Evolutionary conservation across 495 filamentous ascomycete species (phyloP).

Genomic region (Aspergillus homomorphus): DNA sequence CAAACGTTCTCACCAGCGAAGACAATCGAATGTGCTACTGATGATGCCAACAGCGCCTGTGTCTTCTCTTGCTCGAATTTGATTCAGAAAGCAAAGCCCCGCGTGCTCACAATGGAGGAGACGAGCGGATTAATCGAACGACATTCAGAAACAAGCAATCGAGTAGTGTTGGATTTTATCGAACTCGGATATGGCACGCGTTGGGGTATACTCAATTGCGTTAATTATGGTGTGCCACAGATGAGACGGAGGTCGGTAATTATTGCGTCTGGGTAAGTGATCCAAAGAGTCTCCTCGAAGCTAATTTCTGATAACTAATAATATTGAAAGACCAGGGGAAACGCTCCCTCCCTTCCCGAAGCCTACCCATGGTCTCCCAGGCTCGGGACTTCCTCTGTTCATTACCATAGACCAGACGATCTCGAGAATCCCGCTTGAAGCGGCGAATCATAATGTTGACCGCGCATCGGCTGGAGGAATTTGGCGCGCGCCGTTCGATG

Average conservation of each 20-base stretch:
- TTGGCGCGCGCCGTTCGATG: conserved; percentile 31
- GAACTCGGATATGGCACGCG: conserved; percentile 66
- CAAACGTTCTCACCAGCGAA: conserved; percentile 79
- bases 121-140: conserved; percentile 62
- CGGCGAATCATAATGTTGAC: conserved; percentile 46
- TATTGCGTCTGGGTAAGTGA: conserved; percentile 68
- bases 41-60: conserved; percentile 70
- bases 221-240: conserved; percentile 62
- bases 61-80: conserved; percentile 62
- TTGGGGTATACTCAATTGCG: conserved; percentile 51
- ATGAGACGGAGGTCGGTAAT: conserved; percentile 64
- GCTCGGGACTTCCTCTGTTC: conserved; percentile 28
- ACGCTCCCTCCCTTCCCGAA: conserved; percentile 64
- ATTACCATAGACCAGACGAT: conserved; percentile 50
- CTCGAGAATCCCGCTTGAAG: conserved; percentile 35
- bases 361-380: conserved; percentile 55
- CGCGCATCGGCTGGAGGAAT: conserved; percentile 20
- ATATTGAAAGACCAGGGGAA: conserved; percentile 64
- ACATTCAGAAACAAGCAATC: conserved; percentile 51
- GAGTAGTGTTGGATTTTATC: conserved; percentile 63
- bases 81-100: conserved; percentile 57
- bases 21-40: conserved; percentile 58
- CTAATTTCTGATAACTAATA: conserved; percentile 11
- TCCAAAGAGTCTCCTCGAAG: background rate
- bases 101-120: conserved; percentile 81